Evolutionary conservation across 768 basidiomycete genomes (phyloP), one percentile per base, ranked within the genome.

Genomic region (Leccinum truebloodii): DNA sequence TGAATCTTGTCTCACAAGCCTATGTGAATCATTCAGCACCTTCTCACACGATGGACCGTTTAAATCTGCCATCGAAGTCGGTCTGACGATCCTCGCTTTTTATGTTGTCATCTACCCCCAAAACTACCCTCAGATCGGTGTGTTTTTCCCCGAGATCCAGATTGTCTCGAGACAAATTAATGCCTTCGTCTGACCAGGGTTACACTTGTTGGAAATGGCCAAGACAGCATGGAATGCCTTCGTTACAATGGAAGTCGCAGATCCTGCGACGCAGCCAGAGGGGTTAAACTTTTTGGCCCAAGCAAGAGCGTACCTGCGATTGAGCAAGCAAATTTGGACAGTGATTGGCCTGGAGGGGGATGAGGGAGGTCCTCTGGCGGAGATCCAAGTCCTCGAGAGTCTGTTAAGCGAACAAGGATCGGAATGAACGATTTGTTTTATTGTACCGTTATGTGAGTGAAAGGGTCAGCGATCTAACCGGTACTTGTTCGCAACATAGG

Each of bases 91-190:
- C 14, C 75, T 91, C 20, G 86, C 86, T 1, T 73, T 90, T 7
- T 94, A 93, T 71, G 67, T 81, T 12, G 68, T 89, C 55, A 77
- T 92, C 51, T 94, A 94, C 66, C 90, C 92, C 1, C 75, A 73
- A 2, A 87, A 88, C 67, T 92, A 91, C 71, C 92, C 91, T n/a
- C 89, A 92, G 64, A 90, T 87, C 26, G 92, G 92, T 90, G 57
- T 63, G 81, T 71, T 13, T 35, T 26, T 3, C 16, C 4, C 3
- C 24, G 6, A 7, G 5, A 9, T 9, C 2, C 0, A 9, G 20
- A 34, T 56, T 46, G n/a, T 30, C 24, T 16, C 9, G 9, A 49
- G 44, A 54, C 3, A 48, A 35, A 41, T 14, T 20, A 18, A 54
- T 30, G 46, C 22, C 26, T 58, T 22, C 18, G 35, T 62, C 26